Evolutionary conservation across 1,139 yeast genomes (phyloP).

Genomic region (Suhomyces bribrorum): DNA sequence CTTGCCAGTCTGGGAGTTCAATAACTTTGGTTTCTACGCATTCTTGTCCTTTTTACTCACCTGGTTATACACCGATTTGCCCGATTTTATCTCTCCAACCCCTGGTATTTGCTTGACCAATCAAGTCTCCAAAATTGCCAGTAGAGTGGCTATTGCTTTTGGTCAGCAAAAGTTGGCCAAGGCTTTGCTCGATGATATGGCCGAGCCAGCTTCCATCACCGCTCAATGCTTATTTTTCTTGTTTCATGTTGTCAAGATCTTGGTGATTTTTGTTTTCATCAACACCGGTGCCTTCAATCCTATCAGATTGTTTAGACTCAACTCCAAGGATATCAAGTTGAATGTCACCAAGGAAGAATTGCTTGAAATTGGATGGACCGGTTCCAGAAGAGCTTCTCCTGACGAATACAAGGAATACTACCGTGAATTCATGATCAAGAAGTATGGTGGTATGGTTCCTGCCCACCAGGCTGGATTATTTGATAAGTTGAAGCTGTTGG

Average conservation of each 20-base stretch:
- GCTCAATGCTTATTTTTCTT: conserved; percentile 71
- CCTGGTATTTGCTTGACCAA: conserved; percentile 88
- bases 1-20: conserved; percentile 74
- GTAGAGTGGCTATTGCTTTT: conserved; percentile 33
- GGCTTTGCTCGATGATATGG: conserved; percentile 50
- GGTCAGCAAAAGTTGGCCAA: conserved; percentile 42
- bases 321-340: conserved; percentile 28
- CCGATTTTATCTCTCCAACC: conserved; percentile 85
- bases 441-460: conserved; percentile 74
- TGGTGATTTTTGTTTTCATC: conserved; percentile 57
- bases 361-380: conserved; percentile 85
- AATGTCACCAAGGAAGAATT: conserved; percentile 58
- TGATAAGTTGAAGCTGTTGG: conserved; percentile 58
- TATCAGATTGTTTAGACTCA: conserved; percentile 30
- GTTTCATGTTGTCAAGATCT: conserved; percentile 66
- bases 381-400: conserved; percentile 70
- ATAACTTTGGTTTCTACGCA: conserved; percentile 48
- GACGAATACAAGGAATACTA: conserved; percentile 73
- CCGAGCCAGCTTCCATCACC: conserved; percentile 36
- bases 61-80: conserved; percentile 93
- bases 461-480: conserved; percentile 79
- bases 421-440: conserved; percentile 63
- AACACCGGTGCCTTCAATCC: conserved; percentile 82
- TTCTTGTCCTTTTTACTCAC: conserved; percentile 48
- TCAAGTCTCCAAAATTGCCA: conserved; percentile 46